A percentile compares a stretch with the other conserved stretches of the same genome.
Conservation (phyloP, 257 asterid species). For the Petrea volubilis region DNA sequence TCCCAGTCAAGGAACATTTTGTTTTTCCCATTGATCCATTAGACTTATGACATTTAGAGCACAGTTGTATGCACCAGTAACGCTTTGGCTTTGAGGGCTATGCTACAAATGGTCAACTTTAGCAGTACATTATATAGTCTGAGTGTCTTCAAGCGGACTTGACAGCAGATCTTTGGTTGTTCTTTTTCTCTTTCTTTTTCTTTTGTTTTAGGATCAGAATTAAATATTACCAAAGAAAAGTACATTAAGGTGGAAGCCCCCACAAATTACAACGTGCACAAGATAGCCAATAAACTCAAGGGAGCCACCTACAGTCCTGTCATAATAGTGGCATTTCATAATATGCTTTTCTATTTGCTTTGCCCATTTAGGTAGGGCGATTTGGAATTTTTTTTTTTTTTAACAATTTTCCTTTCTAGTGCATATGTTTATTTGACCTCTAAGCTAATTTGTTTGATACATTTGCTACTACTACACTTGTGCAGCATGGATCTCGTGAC, state of each 20-base stretch:
- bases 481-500: constrained; percentile 59
- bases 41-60: background rate
- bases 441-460: background rate
- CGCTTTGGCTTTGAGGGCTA: background rate
- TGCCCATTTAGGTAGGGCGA: background rate
- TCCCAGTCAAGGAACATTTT: background rate
- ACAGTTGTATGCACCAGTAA: background rate
- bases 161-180: no score
- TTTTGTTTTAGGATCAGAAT: no score
- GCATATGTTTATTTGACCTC: background rate
- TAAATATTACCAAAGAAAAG: no score
- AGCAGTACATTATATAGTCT: background rate
- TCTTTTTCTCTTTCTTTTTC: no score
- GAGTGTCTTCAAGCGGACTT: background rate
- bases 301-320: background rate
- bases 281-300: no score
- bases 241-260: no score
- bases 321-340: background rate
- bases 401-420: background rate
- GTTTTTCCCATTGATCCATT: background rate
- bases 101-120: background rate
- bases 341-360: background rate
- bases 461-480: background rate
- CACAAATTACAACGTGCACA: no score
- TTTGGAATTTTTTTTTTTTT: background rate